Evolutionary conservation across 2,329 filamentous ascomycete genomes (phyloP).

Genomic region (Bipolaris gigantea): DNA sequence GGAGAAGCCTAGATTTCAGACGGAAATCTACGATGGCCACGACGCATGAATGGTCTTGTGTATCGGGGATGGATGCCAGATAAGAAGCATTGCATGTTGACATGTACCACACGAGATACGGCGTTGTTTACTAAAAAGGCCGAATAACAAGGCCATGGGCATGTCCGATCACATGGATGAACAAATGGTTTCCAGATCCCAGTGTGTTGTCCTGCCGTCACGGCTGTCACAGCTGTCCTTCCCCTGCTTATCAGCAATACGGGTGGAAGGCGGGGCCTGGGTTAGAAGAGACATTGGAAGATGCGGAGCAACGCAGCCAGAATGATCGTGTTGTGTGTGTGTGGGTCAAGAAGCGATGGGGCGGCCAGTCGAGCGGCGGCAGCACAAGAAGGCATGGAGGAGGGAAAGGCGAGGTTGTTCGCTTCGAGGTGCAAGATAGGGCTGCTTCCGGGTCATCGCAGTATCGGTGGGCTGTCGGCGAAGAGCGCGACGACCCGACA

Average conservation of each 20-base stretch:
- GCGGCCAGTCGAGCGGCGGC: not conserved
- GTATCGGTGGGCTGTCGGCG: constrained; percentile 18
- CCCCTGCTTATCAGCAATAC: not conserved
- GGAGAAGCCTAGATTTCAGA: no score
- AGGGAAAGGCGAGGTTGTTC: not conserved
- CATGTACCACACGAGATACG: no score
- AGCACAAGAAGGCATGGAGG: not conserved
- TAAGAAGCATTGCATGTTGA: no score
- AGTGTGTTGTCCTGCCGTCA: not conserved
- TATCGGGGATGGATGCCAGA: no score
- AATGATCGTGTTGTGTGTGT: not conserved
- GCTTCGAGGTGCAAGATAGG: constrained; percentile 2
- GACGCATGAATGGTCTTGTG: no score
- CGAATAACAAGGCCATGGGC: not conserved
- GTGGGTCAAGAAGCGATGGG: not conserved
- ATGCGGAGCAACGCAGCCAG: not conserved
- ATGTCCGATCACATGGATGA: not conserved
- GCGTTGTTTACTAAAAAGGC: not conserved
- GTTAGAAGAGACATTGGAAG: not conserved
- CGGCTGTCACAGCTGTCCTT: not conserved
- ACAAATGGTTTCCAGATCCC: not conserved
- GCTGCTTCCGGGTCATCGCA: constrained; percentile 12
- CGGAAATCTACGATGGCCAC: no score
- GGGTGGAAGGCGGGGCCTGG: not conserved
- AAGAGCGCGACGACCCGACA: constrained; percentile 8